Base-by-base conservation (phyloP, 2,329 filamentous ascomycete genomes). In the Tolypocladium ophioglossoides region DNA sequence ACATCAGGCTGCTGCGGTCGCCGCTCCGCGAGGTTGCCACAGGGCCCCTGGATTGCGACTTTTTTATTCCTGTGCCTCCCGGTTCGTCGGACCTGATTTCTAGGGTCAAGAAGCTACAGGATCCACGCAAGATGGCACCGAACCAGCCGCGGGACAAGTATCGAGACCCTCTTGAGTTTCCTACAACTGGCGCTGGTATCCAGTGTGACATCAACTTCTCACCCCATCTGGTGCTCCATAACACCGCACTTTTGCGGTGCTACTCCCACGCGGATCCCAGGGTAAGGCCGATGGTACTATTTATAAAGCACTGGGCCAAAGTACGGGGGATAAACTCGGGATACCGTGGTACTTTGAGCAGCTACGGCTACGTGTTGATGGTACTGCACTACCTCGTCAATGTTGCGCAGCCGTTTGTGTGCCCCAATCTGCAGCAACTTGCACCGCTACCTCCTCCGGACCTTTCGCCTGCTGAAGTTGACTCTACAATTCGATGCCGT, bases 121-220 rank as follows among this genome's bases (percentile, higher is more conserved):
- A 80, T 55, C 80, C 81, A 51, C 70, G 76, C n/a, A 73, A 69
- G 44, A 68, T 79, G 60, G 61, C 71, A 2, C 72, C 75, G 9
- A 77, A 78, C 63, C 77, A 79, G 57, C 73, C 78, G 6, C 74
- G 74, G 55, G 77, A 83, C 59, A 74, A 72, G 34, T 80, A 79
- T 64, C 73, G 71, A 55, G 79, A 85, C 61, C 74, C 74, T 27
- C 78, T 95, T 2, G 89, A 94, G 66, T 92, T 92, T 55, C 87
- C 88, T 7, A 89, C 89, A 63, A 74, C 75, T 10, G 85, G 85
- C 4, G 80, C 86, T 32, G 90, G 90, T n/a, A 87, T 92, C 16
- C 88, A 91, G 66, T 94, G 89, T 66, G 90, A 96, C 65, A 89
- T 96, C 75, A 95, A 95, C 68, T 96, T 96, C 66, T 87, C 87